These are phyloP conservation scores for Solanum megistacrolobum DNA, from an alignment of 257 asterid genomes.

Conservation along the genomic window DNA sequence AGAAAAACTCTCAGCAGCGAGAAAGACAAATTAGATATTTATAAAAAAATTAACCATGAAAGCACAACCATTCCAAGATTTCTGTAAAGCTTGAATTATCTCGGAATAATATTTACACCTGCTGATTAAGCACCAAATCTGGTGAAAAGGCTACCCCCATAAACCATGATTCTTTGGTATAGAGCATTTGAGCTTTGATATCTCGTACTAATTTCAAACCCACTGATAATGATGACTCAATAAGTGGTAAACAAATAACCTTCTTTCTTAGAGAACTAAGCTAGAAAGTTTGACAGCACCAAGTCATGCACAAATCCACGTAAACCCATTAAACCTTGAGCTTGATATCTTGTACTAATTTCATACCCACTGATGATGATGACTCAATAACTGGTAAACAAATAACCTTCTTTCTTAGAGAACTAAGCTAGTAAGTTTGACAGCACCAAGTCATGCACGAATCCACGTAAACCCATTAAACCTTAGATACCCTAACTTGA, in stretches of 20 bases:
- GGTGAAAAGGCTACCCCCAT: not conserved
- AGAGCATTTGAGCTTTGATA: not conserved
- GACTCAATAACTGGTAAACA: not conserved
- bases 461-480: not conserved
- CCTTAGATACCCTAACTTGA: not conserved
- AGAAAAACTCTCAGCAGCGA: not conserved
- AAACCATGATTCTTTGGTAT: not conserved
- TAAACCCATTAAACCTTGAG: not conserved
- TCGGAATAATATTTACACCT: not conserved
- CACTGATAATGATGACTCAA: not conserved
- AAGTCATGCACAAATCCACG: not conserved
- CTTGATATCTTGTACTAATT: not conserved
- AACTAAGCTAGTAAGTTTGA: not conserved
- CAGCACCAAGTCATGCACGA: not conserved
- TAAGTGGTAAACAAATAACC: not conserved
- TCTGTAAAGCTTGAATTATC: not conserved
- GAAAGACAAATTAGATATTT: not conserved
- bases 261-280: not conserved
- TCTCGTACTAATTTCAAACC: not conserved
- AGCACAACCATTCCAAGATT: not conserved
- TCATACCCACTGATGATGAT: not conserved
- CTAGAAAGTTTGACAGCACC: not conserved
- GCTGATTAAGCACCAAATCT: not conserved
- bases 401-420: not conserved
- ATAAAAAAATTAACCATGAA: not conserved